Percentiles rank a stretch among this genome's conserved stretches.
Conservation (phyloP, 208 protist genomes). For the Herpetomonas samuelpessoai region DNA sequence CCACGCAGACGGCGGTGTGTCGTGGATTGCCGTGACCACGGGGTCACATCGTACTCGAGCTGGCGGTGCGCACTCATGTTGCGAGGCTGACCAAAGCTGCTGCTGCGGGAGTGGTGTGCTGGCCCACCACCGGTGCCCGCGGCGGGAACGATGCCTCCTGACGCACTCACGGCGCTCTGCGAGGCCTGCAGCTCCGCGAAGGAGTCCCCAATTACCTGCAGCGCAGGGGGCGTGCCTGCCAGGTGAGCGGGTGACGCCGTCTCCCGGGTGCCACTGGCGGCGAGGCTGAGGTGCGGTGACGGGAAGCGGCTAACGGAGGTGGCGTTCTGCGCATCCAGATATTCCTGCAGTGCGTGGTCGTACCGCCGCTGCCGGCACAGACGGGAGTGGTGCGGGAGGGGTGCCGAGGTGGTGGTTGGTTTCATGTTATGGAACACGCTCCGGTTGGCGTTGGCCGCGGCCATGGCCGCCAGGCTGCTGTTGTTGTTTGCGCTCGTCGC, state of each 20-base stretch:
- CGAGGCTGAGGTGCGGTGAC: conserved; percentile 3
- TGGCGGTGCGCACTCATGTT: conserved; percentile 21
- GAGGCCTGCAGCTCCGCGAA: not conserved
- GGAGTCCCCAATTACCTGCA: no score
- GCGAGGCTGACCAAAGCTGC: conserved; percentile 19
- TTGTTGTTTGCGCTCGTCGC: not conserved
- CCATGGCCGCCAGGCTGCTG: not conserved
- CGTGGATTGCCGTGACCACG: conserved; percentile 34
- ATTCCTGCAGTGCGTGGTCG: conserved; percentile 33
- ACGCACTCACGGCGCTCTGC: not conserved
- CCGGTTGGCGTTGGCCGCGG: no score
- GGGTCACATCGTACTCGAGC: conserved; percentile 40
- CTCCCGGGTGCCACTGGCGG: conserved; percentile 9
- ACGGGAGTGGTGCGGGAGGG: conserved; percentile 40
- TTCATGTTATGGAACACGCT: no score
- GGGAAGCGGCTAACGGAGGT: conserved; percentile 9
- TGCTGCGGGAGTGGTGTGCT: no score
- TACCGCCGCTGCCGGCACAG: conserved; percentile 49
- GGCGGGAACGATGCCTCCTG: conserved; percentile 6
- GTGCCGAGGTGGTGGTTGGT: no score
- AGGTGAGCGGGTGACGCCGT: not conserved
- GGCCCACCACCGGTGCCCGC: no score
- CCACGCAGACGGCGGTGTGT: conserved; percentile 31
- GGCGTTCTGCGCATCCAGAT: conserved; percentile 24
- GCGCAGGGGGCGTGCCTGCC: no score